These are phyloP conservation scores for Fusarium xyrophilum DNA, from an alignment of 2,329 filamentous ascomycete species.

Conservation along the genomic window DNA sequence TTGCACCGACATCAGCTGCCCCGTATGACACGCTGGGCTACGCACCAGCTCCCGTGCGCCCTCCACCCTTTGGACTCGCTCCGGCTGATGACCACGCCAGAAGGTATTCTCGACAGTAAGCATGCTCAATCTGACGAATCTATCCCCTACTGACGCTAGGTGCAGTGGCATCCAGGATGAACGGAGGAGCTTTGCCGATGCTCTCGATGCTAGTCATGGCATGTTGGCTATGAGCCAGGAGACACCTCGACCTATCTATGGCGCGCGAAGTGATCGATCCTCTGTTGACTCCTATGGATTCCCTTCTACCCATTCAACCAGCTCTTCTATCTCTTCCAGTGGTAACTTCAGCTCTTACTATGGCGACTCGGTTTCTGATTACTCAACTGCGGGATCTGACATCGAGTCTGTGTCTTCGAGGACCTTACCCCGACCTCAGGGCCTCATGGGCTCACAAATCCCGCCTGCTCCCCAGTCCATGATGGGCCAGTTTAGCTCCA, in stretches of 20 bases:
- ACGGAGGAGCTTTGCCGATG: constrained; percentile 80
- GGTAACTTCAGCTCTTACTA: constrained; percentile 86
- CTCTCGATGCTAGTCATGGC: constrained; percentile 88
- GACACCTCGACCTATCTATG: constrained; percentile 89
- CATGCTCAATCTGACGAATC: constrained; percentile 44
- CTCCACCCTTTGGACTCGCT: constrained; percentile 61
- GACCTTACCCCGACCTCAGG: constrained; percentile 81
- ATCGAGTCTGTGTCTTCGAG: constrained; percentile 81
- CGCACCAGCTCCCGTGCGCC: constrained; percentile 68
- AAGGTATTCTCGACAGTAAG: constrained; percentile 86
- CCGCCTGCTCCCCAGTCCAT: constrained; percentile 92
- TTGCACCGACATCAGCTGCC: constrained; percentile 68
- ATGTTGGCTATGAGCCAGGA: constrained; percentile 98
- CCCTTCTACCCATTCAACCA: constrained; percentile 81
- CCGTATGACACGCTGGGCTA: constrained; percentile 82
- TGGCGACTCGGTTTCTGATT: constrained; percentile 87
- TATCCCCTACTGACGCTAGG: constrained; percentile 20
- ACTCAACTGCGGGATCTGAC: constrained; percentile 87
- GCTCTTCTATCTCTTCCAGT: constrained; percentile 87
- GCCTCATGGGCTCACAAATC: constrained; percentile 64
- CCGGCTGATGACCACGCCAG: constrained; percentile 63
- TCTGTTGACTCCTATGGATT: constrained; percentile 92
- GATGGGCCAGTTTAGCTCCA: constrained; percentile 99
- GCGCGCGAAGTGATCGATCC: constrained; percentile 69
- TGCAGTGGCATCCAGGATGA: constrained; percentile 50